These are phyloP conservation scores for Calycina herbarum DNA, from an alignment of 2,329 filamentous ascomycete species.

Conservation along the genomic window DNA sequence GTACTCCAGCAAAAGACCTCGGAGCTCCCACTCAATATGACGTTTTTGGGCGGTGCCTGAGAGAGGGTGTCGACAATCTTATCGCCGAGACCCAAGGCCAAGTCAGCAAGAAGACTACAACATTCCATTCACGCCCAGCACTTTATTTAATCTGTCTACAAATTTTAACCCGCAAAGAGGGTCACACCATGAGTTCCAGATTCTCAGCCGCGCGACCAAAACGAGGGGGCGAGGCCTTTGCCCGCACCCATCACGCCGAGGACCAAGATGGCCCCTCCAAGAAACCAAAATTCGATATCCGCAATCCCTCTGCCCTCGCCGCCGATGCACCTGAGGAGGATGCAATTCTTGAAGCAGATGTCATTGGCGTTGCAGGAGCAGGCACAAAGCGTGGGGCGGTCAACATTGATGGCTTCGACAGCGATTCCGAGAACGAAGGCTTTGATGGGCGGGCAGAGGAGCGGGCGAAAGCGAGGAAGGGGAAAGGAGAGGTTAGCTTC, in stretches of 20 bases:
- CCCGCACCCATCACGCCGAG: slow-evolving; percentile 69
- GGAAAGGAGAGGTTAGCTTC: slow-evolving; percentile 47
- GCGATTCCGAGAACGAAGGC: slow-evolving; percentile 87
- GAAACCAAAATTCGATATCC: slow-evolving; percentile 88
- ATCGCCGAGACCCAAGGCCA: neutral
- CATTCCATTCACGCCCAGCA: neutral
- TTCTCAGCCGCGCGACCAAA: slow-evolving; percentile 74
- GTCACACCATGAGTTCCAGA: slow-evolving; percentile 47
- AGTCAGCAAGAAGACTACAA: neutral
- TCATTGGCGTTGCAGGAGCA: slow-evolving; percentile 73
- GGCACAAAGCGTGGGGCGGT: slow-evolving; percentile 89
- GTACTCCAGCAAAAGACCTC: neutral
- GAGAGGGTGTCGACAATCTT: neutral
- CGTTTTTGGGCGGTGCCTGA: slow-evolving; percentile 5
- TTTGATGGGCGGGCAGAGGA: slow-evolving; percentile 74
- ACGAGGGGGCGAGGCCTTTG: slow-evolving; percentile 78
- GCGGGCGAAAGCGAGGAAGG: slow-evolving; percentile 47
- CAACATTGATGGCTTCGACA: slow-evolving; percentile 96
- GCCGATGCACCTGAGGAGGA: slow-evolving; percentile 77
- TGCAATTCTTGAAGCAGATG: slow-evolving; percentile 82
- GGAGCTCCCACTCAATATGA: neutral
- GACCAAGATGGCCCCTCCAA: slow-evolving; percentile 56
- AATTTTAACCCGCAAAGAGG: neutral
- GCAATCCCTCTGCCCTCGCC: slow-evolving; percentile 90
- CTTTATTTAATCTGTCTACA: neutral